phyloP scores from a whole-genome alignment of 345 rosid species.

The Eucalyptus cloeziana region DNA sequence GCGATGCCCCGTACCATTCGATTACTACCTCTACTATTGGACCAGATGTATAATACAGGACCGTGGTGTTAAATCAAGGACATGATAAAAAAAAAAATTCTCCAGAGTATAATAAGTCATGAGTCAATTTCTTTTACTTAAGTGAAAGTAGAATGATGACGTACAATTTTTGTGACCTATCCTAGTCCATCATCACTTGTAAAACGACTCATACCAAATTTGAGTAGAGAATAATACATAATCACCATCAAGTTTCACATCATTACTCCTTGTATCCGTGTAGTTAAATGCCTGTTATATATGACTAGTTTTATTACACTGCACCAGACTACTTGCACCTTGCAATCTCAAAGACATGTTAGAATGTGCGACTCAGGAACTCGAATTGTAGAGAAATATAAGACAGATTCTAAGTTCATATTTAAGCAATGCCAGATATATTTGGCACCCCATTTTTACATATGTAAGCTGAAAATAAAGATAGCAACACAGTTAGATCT shows the following conservation, averaged over 20 bases:
- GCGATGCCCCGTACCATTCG: background rate
- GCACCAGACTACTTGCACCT: background rate
- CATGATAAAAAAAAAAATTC: background rate
- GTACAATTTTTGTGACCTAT: background rate
- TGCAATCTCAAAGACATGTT: background rate
- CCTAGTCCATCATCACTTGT: background rate
- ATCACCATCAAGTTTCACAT: background rate
- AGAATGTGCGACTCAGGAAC: background rate
- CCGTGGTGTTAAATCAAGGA: background rate
- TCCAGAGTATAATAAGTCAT: background rate
- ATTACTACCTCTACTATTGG: background rate
- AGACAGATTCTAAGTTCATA: background rate
- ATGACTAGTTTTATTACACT: background rate
- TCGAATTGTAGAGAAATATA: background rate
- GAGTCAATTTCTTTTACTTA: background rate
- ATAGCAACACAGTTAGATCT: background rate
- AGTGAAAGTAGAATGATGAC: background rate
- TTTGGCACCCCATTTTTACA: background rate
- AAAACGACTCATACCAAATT: background rate
- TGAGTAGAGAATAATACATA: background rate
- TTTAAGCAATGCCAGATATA: background rate
- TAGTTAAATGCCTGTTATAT: background rate
- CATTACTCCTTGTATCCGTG: background rate
- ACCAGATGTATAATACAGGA: background rate
- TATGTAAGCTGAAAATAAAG: background rate